phyloP scores from a whole-genome alignment of 441 rosid genomes.

The Aquilaria agallochum region DNA sequence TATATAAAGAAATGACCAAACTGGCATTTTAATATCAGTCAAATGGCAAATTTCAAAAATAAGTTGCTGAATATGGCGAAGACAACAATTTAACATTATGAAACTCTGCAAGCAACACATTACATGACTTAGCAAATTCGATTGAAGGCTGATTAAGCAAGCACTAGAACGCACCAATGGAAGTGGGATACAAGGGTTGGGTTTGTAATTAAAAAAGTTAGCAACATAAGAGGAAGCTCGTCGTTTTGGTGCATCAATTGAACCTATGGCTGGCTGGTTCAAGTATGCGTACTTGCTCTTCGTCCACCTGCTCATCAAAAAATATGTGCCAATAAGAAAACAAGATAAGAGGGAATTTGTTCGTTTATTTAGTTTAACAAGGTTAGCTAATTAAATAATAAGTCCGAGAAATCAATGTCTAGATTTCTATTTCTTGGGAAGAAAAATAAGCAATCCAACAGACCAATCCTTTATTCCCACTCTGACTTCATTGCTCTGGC shows the following conservation, averaged over 20 bases:
- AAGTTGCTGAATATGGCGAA: no score
- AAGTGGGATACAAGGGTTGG: constrained; percentile 53
- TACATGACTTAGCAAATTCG: no score
- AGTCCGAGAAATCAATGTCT: neutral
- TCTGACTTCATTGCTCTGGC: constrained; percentile 35
- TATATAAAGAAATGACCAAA: no score
- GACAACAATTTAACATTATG: no score
- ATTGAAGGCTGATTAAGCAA: no score
- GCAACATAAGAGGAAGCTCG: constrained; percentile 51
- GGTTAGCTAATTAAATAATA: neutral
- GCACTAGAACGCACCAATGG: constrained; percentile 66
- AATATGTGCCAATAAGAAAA: neutral
- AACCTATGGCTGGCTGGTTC: constrained; percentile 65
- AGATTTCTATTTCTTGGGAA: neutral
- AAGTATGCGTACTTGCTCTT: constrained; percentile 90
- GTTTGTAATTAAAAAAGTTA: constrained; percentile 56
- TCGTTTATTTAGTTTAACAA: neutral
- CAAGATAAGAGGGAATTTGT: neutral
- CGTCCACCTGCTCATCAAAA: constrained; percentile 62
- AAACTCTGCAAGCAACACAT: no score
- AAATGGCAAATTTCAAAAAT: no score
- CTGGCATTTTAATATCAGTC: no score
- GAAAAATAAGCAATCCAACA: constrained; percentile 22
- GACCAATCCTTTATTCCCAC: constrained; percentile 83
- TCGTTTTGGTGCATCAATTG: constrained; percentile 38